Evolutionary conservation across 192 early-diverging fungal species (phyloP), one percentile per base, ranked within the genome.

Genomic region (Coemansia sp.): DNA sequence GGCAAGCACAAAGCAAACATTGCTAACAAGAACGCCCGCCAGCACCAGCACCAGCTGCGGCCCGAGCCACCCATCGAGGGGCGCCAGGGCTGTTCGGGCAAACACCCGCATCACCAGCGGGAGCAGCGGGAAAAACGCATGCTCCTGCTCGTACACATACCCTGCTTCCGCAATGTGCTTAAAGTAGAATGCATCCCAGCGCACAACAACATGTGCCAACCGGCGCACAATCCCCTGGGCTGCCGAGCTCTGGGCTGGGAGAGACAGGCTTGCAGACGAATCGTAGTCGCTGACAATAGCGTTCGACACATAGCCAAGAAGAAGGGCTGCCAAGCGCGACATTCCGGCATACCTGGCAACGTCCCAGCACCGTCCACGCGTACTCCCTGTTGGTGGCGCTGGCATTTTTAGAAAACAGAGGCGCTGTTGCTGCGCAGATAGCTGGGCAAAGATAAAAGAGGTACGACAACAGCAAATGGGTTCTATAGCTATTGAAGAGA

Each of bases 121-220:
- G 40, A 93, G 66, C 37, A 92, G 79, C 11, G 96, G 94, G 65
- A 95, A 92, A 69, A 98, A 98, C 0, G 96, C 96, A 77, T 90
- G 84, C 63, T 90, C 91, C 69, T 98, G 93, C 69, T 98, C 96
- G 74, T 89, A 93, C 1, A 87, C 70, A 68, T 98, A 98, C 4
- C 91, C 91, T 23, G 85, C 60, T 64, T 89, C 85, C 1, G 93
- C 87, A 58, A 95, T 91, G 48, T 90, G 84, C 23, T 90, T 62
- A 83, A 95, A 95, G 74, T 96, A 95, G 64, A 95, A 86, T 0
- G 92, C 87, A 70, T 98, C 96, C 96, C 96, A 98, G 7, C 93
- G 84, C 8, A 95, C 75, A 70, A 92, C 89, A 4, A 88, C 85
- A 8, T 63, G 67, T 21, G 76, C 66, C 60, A 69, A 63, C 39